These are phyloP conservation scores for Talaromyces sp. DNA, from an alignment of 2,329 filamentous ascomycete species.

Conservation along the genomic window DNA sequence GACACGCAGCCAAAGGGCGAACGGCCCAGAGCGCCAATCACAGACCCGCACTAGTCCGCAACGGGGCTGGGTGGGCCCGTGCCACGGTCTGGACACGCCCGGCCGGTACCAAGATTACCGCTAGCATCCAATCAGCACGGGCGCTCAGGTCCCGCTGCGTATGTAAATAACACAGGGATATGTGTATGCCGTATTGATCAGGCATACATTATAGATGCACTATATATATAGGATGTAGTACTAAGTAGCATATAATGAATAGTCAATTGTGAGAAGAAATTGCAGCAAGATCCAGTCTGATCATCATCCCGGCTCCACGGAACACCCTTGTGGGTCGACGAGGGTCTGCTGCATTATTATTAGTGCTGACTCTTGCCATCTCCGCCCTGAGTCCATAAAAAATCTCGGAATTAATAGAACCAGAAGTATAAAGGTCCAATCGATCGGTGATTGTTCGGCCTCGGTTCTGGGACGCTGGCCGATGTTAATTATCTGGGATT, in stretches of 20 bases:
- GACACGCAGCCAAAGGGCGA: neutral
- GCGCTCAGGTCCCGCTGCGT: neutral
- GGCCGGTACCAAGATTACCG: neutral
- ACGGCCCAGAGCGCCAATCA: neutral
- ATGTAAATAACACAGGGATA: neutral
- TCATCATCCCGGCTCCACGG: neutral
- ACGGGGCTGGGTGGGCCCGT: neutral
- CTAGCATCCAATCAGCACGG: neutral
- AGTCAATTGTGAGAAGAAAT: no score
- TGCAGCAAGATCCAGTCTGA: neutral
- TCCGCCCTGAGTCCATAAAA: neutral
- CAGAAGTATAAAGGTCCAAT: neutral
- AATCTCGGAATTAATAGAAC: neutral
- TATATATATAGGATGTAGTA: no score
- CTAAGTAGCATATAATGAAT: no score
- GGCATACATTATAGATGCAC: no score
- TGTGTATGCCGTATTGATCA: neutral
- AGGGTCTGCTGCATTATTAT: neutral
- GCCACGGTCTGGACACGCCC: neutral
- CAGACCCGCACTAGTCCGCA: neutral
- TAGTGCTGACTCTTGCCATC: neutral
- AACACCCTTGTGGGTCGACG: neutral
- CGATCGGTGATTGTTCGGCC: neutral
- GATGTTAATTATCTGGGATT: neutral
- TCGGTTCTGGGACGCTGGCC: neutral